Base-by-base conservation (phyloP, 257 asterid genomes). In the Anisodus tanguticus region DNA sequence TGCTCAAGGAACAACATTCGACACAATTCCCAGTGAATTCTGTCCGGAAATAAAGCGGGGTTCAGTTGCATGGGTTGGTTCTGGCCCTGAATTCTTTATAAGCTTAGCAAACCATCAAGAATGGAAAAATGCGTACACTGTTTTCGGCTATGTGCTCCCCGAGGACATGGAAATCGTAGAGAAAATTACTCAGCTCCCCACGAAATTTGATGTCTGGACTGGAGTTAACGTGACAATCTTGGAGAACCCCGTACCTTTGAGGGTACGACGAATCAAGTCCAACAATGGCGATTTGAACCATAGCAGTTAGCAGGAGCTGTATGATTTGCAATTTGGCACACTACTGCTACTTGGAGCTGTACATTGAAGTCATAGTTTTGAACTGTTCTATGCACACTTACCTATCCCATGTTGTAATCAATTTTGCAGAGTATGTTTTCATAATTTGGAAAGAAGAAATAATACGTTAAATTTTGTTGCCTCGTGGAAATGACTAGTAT, bases 31-130 rank as follows among this genome's bases (percentile, higher is more conserved):
- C 12, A 57, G 88, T 1, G 99, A 97, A 87, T 89, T 92, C 88
- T 85, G 92, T 71, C 93, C 98, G 8, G 84, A 82, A 71, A 47
- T 97, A 72, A 90, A 86, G 69, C 91, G 98, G 83, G 99, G 99
- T 62, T 94, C 98, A 3, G 95, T 95, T 47, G 99, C 98, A 41
- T 97, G 99, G 99, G 89, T 93, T 41, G 99, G 94, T 16, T 88
- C 95, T 2, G 99, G 99, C 19, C 98, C 99, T 0, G 99, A 97
- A 78, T 97, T 97, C 94, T 93, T 97, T 47, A 91, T 97, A 87
- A 97, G 99, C 94, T 86, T 97, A 67, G 98, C 97, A 4, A 93
- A 95, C 86, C 99, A 97, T 64, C 85, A 74, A 11, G 99, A 97
- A 83, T 97, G 99, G 99, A 91, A 84, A 82, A 92, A 90, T 0